Conservation (phyloP, 176 grass and related monocot species). For the Tillandsia leiboldiana region DNA sequence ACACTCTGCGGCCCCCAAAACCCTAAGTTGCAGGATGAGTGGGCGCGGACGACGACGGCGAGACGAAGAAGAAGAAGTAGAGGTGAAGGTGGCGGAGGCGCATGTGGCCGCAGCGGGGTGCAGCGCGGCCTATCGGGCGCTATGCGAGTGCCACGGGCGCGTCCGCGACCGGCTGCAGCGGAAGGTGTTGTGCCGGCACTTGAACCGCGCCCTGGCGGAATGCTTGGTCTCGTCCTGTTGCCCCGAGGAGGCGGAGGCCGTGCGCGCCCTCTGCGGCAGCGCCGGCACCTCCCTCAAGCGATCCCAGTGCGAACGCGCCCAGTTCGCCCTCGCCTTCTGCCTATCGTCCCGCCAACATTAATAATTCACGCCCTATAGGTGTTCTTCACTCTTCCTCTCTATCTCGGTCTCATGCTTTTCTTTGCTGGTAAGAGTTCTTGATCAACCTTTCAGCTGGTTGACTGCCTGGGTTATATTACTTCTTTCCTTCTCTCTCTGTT, state of each 20-base stretch:
- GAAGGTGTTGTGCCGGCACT: slow-evolving; percentile 56
- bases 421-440: too few relatives aligned
- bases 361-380: background rate
- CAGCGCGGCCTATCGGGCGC: slow-evolving; percentile 30
- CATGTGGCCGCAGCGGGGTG: slow-evolving; percentile 24
- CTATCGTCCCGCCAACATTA: slow-evolving; percentile 55
- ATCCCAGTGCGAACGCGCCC: slow-evolving; percentile 59
- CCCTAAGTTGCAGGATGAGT: too few relatives aligned
- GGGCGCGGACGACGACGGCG: background rate
- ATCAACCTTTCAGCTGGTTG: too few relatives aligned
- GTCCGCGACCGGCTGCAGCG: slow-evolving; percentile 26
- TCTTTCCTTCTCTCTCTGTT: too few relatives aligned
- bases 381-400: too few relatives aligned
- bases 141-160: slow-evolving; percentile 55
- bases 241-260: slow-evolving; percentile 50
- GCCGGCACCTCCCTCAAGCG: slow-evolving; percentile 67
- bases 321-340: slow-evolving; percentile 53
- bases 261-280: slow-evolving; percentile 54
- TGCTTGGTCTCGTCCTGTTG: slow-evolving; percentile 58
- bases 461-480: too few relatives aligned
- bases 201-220: slow-evolving; percentile 68
- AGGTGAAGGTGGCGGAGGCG: slow-evolving; percentile 11
- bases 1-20: too few relatives aligned
- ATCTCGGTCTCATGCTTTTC: too few relatives aligned
- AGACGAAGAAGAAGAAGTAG: background rate